Base-by-base conservation (phyloP, 306 rosid genomes). In the Canavalia gladiata region DNA sequence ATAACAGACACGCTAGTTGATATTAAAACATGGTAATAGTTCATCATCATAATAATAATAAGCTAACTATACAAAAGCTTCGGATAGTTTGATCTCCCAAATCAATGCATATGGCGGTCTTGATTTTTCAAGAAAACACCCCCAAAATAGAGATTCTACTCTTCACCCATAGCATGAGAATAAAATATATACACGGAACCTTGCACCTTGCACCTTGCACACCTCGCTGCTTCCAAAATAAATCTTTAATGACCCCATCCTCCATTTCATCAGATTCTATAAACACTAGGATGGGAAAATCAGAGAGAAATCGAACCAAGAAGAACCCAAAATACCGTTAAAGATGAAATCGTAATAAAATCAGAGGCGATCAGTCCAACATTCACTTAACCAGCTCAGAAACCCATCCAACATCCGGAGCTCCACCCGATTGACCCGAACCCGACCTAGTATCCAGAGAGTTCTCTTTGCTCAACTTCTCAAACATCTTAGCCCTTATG, bases 401-500 rank as follows among this genome's bases (percentile, higher is more conserved):
- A 3, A 93, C 90, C 99, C 99, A 95, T 0, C 84, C 94, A 42
- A 95, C 85, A 81, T 95, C 98, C 56, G 99, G 99, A 18, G 79
- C 86, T 6, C 88, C 80, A 1, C 68, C 9, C 0, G 86, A 63
- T 6, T 33, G 70, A 63, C 71, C 79, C 73, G 69, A 4, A 13
- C 86, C 92, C 43, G 69, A 82, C 74, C 88, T 75, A 18, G 25
- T 18, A 1, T 43, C 90, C 35, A 95, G 45, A 8, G 94, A 85
- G 10, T 96, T 96, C 71, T 93, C 97, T 67, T 90, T 89, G 47
- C 98, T 93, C 34, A 96, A 82, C 41, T 86, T 96, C 87, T 93
- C 94, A 39, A 96, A 87, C 97, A 96, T 96, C 88, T 81, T 89
- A 0, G 89, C 90, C 75, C 99, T 76, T 11, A 96, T 72, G n/a